Conservation (phyloP, 2,329 filamentous ascomycete species). For the Cercospora canescens region DNA sequence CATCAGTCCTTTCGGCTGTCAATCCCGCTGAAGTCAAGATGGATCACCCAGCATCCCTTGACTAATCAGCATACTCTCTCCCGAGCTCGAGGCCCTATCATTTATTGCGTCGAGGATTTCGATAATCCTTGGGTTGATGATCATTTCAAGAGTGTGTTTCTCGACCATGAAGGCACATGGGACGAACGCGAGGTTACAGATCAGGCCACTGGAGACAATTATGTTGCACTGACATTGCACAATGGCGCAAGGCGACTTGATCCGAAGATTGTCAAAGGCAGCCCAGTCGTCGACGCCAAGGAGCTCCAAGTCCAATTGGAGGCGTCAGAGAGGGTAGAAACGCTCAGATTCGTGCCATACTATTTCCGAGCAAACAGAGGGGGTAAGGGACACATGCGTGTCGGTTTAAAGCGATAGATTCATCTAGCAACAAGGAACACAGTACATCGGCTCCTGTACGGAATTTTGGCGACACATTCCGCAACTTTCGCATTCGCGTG, state of each 20-base stretch:
- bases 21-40: slow-evolving; percentile 50
- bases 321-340: slow-evolving; percentile 13
- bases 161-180: slow-evolving; percentile 17
- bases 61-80: slow-evolving; percentile 57
- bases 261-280: background rate
- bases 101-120: slow-evolving; percentile 62
- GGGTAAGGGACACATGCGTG: slow-evolving; percentile 56
- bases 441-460: background rate
- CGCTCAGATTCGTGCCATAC: slow-evolving; percentile 56
- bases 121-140: slow-evolving; percentile 59
- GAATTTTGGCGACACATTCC: background rate
- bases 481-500: background rate
- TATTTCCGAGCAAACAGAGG: slow-evolving; percentile 57
- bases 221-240: slow-evolving; percentile 33
- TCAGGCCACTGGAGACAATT: slow-evolving; percentile 29
- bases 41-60: slow-evolving; percentile 56
- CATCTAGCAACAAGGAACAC: background rate
- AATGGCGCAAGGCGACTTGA: slow-evolving; percentile 17
- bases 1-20: slow-evolving; percentile 48
- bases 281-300: slow-evolving; percentile 2
- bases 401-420: slow-evolving; percentile 34
- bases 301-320: background rate
- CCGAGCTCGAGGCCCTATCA: slow-evolving; percentile 57
- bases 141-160: slow-evolving; percentile 49
- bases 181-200: slow-evolving; percentile 24